Conservation (phyloP, 345 rosid species). For the Moricandia moricandioides region DNA sequence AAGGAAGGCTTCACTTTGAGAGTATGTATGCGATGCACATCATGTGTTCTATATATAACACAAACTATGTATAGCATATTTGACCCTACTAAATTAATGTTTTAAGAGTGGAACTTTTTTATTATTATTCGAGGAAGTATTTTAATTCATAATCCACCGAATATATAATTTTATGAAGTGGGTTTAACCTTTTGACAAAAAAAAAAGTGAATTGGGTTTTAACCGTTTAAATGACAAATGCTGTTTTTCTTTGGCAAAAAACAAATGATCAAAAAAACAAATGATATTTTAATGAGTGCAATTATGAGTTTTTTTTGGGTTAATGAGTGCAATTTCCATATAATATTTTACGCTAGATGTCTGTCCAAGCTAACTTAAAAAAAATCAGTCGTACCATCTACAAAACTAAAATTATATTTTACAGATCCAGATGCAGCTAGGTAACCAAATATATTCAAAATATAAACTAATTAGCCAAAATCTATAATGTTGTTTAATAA, state of each 20-base stretch:
- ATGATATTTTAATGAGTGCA: too few relatives aligned
- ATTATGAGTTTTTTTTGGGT: too few relatives aligned
- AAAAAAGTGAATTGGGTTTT: too few relatives aligned
- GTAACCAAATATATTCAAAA: neutral
- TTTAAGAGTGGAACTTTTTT: neutral
- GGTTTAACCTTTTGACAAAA: too few relatives aligned
- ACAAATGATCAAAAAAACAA: too few relatives aligned
- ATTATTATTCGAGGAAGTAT: neutral
- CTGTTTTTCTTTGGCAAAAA: too few relatives aligned
- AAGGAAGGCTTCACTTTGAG: conserved; percentile 8
- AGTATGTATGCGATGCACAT: neutral
- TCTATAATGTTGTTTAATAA: neutral
- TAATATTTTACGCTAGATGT: too few relatives aligned
- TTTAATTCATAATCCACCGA: neutral
- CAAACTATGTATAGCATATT: neutral
- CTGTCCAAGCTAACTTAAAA: neutral
- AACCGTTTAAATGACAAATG: too few relatives aligned
- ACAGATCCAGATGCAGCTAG: neutral
- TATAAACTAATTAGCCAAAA: neutral
- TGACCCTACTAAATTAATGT: neutral
- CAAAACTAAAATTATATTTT: neutral
- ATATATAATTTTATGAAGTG: neutral
- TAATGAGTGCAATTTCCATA: too few relatives aligned
- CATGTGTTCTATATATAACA: neutral
- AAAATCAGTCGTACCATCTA: neutral